Evolutionary conservation across 2,329 filamentous ascomycete species (phyloP).

Genomic region (Seiridium unicorne): DNA sequence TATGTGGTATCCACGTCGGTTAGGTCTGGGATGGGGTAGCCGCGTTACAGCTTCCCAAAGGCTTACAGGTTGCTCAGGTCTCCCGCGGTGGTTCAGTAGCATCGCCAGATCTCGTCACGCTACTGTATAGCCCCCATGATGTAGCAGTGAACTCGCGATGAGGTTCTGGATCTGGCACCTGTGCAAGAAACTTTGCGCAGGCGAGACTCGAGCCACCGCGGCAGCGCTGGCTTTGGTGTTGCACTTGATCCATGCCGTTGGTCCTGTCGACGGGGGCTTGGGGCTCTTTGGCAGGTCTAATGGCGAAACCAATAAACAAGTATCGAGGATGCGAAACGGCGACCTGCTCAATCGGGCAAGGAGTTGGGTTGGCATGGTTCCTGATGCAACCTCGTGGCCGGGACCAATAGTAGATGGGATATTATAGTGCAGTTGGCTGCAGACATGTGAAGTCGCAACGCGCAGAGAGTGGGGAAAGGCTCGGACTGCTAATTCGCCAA

Average conservation of each 20-base stretch:
- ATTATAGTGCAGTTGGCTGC: not conserved
- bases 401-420: not conserved
- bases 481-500: not conserved
- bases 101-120: not conserved
- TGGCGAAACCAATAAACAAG: not conserved
- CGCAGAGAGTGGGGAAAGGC: not conserved
- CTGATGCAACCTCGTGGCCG: slow-evolving; percentile 1
- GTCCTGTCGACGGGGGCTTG: not conserved
- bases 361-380: not conserved
- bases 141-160: not conserved
- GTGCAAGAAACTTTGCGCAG: not conserved
- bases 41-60: not conserved
- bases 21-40: too few species aligned
- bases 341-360: not conserved
- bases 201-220: not conserved
- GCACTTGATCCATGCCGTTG: not conserved
- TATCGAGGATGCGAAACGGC: not conserved
- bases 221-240: not conserved
- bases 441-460: not conserved
- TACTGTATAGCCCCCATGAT: not conserved
- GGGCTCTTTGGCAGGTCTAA: slow-evolving; percentile 4
- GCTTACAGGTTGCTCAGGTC: not conserved
- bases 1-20: too few species aligned
- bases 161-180: not conserved
- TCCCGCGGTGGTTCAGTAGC: not conserved